Evolutionary conservation across 345 rosid genomes (phyloP).

Genomic region (Mercurialis annua): DNA sequence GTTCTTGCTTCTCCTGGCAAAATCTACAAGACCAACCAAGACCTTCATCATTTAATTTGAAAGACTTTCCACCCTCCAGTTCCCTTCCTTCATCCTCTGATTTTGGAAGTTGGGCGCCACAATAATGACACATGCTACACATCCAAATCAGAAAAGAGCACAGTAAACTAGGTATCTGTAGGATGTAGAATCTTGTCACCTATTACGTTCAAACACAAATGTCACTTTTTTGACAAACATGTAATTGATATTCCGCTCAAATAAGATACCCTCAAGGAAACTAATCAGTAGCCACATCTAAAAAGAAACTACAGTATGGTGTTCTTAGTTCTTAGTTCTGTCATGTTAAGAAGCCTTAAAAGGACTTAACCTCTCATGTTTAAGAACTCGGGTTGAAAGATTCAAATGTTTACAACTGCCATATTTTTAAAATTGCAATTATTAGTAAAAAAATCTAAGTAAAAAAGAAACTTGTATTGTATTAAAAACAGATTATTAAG

Average conservation of each 20-base stretch:
- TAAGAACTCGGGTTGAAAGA: not conserved
- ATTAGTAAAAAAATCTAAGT: not conserved
- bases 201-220: conserved; percentile 7
- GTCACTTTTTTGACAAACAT: not conserved
- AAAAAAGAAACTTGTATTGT: not conserved
- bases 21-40: conserved; percentile 38
- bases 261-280: not conserved
- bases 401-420: not conserved
- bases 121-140: conserved; percentile 32
- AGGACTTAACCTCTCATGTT: not conserved
- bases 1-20: conserved; percentile 49
- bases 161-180: not conserved
- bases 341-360: not conserved
- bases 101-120: conserved; percentile 37
- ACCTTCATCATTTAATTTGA: conserved; percentile 31
- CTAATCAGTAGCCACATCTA: not conserved
- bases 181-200: conserved; percentile 1
- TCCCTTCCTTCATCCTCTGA: conserved; percentile 30
- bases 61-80: conserved; percentile 26
- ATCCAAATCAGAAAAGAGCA: conserved; percentile 7
- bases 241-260: not conserved
- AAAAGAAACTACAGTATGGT: not conserved
- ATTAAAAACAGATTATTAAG: not conserved
- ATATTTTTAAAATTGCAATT: not conserved
- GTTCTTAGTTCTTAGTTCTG: not conserved